Evolutionary conservation across 306 rosid species (phyloP), one percentile per base, ranked within the genome.

Genomic region (Trifolium repens): DNA sequence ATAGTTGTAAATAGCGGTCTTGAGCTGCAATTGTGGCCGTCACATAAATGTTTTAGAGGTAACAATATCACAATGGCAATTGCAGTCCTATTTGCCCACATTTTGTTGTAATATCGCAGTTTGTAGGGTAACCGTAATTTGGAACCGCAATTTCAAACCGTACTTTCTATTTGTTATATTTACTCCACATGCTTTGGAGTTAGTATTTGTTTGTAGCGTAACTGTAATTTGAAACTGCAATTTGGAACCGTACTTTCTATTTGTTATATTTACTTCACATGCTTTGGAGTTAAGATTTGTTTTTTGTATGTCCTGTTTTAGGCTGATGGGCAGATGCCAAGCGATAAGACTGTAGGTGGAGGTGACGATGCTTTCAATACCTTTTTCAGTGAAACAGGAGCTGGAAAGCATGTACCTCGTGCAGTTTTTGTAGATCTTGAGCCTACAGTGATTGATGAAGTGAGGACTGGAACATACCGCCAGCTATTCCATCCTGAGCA

Each of bases 361-460:
- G 97, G 94, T 0, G 91, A 89, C 27, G 97, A 91, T 80, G 92
- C 97, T 47, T 91, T 91, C 84, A 91, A 91, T 86, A 91, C 94
- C 65, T 91, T 91, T 64, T 91, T 91, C 77, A 91, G 94, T 19
- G 97, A 91, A 85, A 91, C 97, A 6, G 97, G 97, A 75, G 85
- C 94, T 1, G 94, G 97, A 15, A 91, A 91, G 86, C 97, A 91
- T 1, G 97, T 91, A 0, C 97, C 97, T 27, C 92, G 92, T 7
- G 97, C 97, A 0, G 84, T 91, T 8, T 91, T 91, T 79, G 92
- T 91, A 4, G 97, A 91, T 84, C 89, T 91, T 30, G 94, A 91
- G 87, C 94, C 97, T 53, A 91, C 94, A n/a, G 94, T 91, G 59
- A 91, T 91, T 35, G 97, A 83, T 76, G 87, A 83, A 76, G 87